phyloP scores from a whole-genome alignment of 495 filamentous ascomycete genomes.

The Sordaria brevicollis region DNA sequence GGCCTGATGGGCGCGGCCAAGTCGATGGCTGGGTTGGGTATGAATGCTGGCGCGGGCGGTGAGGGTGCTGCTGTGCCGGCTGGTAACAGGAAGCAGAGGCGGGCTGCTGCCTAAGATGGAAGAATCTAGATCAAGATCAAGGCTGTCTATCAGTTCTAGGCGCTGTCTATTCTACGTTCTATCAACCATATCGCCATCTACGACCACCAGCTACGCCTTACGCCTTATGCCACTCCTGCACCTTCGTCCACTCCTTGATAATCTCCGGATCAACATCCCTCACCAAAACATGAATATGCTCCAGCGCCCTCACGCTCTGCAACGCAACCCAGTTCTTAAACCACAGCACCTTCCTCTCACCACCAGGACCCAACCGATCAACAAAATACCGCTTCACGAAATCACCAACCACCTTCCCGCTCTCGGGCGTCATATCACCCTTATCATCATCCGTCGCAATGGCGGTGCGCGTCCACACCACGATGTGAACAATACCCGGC shows the following conservation, averaged over 20 bases:
- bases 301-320: conserved; percentile 75
- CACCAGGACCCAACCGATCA: conserved; percentile 39
- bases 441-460: conserved; percentile 44
- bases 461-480: conserved; percentile 53
- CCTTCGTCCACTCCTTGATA: conserved; percentile 49
- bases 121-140: too few relatives aligned
- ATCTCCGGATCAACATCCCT: conserved; percentile 49
- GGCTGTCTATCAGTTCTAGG: neutral
- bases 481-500: conserved; percentile 60
- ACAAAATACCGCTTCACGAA: conserved; percentile 65
- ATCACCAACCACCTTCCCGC: conserved; percentile 45
- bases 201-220: conserved; percentile 2
- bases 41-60: conserved; percentile 17
- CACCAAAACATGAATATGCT: conserved; percentile 56
- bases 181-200: neutral
- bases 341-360: conserved; percentile 61
- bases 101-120: conserved; percentile 18
- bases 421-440: conserved; percentile 68
- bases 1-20: conserved; percentile 54
- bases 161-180: neutral
- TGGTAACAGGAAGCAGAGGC: conserved; percentile 42
- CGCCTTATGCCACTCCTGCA: conserved; percentile 25
- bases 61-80: conserved; percentile 20
- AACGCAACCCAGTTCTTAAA: conserved; percentile 91
- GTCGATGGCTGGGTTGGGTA: conserved; percentile 48